phyloP scores from a whole-genome alignment of 1,284 basidiomycete genomes.

The Trichosporon asahii region DNA sequence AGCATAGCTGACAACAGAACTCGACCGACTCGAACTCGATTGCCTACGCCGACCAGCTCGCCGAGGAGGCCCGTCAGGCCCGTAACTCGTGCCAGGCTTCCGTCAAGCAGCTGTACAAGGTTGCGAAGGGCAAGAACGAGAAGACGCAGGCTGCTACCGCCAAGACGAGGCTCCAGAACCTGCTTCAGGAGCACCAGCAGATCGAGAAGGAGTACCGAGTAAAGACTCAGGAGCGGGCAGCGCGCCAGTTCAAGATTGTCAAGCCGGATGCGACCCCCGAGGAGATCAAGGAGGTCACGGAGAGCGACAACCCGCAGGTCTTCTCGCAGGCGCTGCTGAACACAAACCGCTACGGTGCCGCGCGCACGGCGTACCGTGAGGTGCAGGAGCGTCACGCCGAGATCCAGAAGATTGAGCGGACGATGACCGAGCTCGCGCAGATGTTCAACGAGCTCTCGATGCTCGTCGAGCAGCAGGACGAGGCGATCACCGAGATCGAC shows the following conservation, averaged over 20 bases:
- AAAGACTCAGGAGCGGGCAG: slow-evolving; percentile 90
- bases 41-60: slow-evolving; percentile 62
- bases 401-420: slow-evolving; percentile 79
- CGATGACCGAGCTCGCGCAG: slow-evolving; percentile 80
- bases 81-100: slow-evolving; percentile 71
- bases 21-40: slow-evolving; percentile 46
- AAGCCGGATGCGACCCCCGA: slow-evolving; percentile 85
- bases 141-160: slow-evolving; percentile 69
- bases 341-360: slow-evolving; percentile 79
- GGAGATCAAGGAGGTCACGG: slow-evolving; percentile 73
- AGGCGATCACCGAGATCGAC: slow-evolving; percentile 65
- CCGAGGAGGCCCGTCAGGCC: slow-evolving; percentile 71
- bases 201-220: slow-evolving; percentile 90
- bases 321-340: slow-evolving; percentile 82
- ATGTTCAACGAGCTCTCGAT: slow-evolving; percentile 83
- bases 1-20: slow-evolving; percentile 33
- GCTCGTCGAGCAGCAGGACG: slow-evolving; percentile 74
- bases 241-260: slow-evolving; percentile 94
- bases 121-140: slow-evolving; percentile 72
- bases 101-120: slow-evolving; percentile 72
- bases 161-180: slow-evolving; percentile 53
- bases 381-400: slow-evolving; percentile 89
- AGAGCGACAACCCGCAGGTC: slow-evolving; percentile 74
- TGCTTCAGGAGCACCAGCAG: slow-evolving; percentile 63
- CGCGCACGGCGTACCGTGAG: slow-evolving; percentile 78